These are phyloP conservation scores for Fomitopsis pinicola DNA, from an alignment of 1,284 basidiomycete genomes.

Conservation along the genomic window DNA sequence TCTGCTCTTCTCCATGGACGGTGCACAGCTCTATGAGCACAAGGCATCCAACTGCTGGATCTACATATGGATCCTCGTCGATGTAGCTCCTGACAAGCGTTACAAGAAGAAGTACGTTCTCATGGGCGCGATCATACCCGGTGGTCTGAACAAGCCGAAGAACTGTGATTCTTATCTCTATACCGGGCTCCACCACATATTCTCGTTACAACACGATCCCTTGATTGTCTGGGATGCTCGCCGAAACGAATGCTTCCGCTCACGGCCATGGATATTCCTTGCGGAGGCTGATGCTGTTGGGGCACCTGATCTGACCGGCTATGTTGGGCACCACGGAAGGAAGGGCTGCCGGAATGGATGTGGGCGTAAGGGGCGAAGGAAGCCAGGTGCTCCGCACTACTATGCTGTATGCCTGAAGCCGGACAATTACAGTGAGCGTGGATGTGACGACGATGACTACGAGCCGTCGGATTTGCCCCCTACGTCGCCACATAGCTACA, in stretches of 20 bases:
- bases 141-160: slow-evolving; percentile 23
- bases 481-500: no score
- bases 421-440: no score
- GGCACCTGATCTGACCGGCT: slow-evolving; percentile 26
- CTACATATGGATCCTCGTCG: slow-evolving; percentile 23
- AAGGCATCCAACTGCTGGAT: slow-evolving; percentile 27
- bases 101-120: slow-evolving; percentile 24
- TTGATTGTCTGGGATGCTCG: slow-evolving; percentile 17
- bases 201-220: slow-evolving; percentile 17
- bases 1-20: slow-evolving; percentile 24
- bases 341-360: no score
- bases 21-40: slow-evolving; percentile 25
- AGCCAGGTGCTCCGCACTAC: no score
- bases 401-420: no score
- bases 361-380: no score
- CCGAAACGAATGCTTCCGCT: slow-evolving; percentile 2
- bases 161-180: slow-evolving; percentile 22
- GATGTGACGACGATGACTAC: no score
- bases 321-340: background rate
- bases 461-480: no score
- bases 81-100: slow-evolving; percentile 15
- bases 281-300: slow-evolving; percentile 18
- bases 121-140: slow-evolving; percentile 21
- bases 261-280: slow-evolving; percentile 15
- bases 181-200: slow-evolving; percentile 19